Evolutionary conservation across 345 rosid species (phyloP), one percentile per base, ranked within the genome.

Genomic region (Salix suchowensis): DNA sequence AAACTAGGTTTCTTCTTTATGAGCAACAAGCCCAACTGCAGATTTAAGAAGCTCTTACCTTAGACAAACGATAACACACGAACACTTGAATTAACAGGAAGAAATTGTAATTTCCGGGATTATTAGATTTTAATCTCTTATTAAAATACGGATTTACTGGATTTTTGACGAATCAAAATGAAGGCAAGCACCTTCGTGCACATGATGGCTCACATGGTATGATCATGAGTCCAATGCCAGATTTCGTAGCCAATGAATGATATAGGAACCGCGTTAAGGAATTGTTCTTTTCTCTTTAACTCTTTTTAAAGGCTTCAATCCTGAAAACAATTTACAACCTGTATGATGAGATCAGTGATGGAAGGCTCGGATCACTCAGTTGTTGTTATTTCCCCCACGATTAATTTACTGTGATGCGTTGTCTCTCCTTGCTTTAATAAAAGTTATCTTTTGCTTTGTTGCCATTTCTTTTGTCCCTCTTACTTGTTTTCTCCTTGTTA

Each of bases 151-250:
- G 10, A 58, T 23, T 58, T 58, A 4, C 1, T n/a, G 62, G 54
- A 55, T 16, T 24, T 37, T 9, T 13, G 55, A 19, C 26, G 26
- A n/a, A 55, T 37, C 52, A 13, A 65, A 21, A 12, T 11, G 24
- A 48, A 15, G 26, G 50, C 21, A 72, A 6, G 12, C 55, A 36
- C 48, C 65, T 7, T 71, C 55, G 24, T 7, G 60, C 81, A 34
- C 70, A 23, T 68, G 77, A 32, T 68, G 77, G 40, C 52, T 79
- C 77, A 74, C 77, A 34, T 74, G 77, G 18, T 7, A 28, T 67
- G 34, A 32, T 26, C 28, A 26, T 32, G 80, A 71, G 76, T 50
- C 72, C 72, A 66, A 1, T 54, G 68, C 71, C 72, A 78, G 34
- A 44, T 39, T 72, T 72, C 52, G 19, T 19, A 23, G n/a, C 42